phyloP scores from a whole-genome alignment of 208 protist genomes.

The Vickermania ingenoplastis region DNA sequence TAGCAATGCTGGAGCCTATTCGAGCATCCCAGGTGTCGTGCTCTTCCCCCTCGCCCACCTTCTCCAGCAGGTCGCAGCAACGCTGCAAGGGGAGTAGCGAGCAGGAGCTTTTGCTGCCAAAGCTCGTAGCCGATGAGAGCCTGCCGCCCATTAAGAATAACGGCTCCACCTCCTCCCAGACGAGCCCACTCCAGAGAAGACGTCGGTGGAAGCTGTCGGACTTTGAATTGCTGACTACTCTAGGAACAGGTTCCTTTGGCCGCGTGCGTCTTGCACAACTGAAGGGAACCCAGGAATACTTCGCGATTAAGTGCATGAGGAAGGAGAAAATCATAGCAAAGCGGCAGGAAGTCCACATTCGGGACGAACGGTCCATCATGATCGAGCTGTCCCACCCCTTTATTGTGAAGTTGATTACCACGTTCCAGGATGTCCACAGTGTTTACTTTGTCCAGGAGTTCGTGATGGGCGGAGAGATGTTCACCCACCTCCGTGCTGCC shows the following conservation, averaged over 20 bases:
- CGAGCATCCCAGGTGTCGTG: too few relatives aligned
- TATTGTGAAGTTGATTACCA: conserved; percentile 90
- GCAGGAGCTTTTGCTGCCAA: too few relatives aligned
- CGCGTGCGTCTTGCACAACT: conserved; percentile 84
- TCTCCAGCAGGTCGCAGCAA: too few relatives aligned
- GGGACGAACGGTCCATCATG: conserved; percentile 87
- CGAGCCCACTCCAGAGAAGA: not conserved
- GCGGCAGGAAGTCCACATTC: conserved; percentile 81
- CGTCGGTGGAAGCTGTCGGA: conserved; percentile 63
- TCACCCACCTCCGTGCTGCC: conserved; percentile 78
- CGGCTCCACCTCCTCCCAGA: not conserved
- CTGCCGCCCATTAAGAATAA: not conserved
- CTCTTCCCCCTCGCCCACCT: too few relatives aligned
- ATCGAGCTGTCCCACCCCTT: conserved; percentile 88
- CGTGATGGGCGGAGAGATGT: conserved; percentile 88
- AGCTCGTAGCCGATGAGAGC: too few relatives aligned
- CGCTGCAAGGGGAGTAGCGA: too few relatives aligned
- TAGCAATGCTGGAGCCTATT: too few relatives aligned
- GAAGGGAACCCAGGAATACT: conserved; percentile 75
- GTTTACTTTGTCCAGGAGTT: conserved; percentile 93
- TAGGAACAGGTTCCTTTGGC: conserved; percentile 91
- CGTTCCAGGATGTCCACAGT: conserved; percentile 90
- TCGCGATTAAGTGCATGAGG: conserved; percentile 87
- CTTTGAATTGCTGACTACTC: conserved; percentile 77
- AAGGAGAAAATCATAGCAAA: conserved; percentile 86